Base-by-base conservation (phyloP, 2,329 filamentous ascomycete species). In the Colletotrichum lindemuthianum region DNA sequence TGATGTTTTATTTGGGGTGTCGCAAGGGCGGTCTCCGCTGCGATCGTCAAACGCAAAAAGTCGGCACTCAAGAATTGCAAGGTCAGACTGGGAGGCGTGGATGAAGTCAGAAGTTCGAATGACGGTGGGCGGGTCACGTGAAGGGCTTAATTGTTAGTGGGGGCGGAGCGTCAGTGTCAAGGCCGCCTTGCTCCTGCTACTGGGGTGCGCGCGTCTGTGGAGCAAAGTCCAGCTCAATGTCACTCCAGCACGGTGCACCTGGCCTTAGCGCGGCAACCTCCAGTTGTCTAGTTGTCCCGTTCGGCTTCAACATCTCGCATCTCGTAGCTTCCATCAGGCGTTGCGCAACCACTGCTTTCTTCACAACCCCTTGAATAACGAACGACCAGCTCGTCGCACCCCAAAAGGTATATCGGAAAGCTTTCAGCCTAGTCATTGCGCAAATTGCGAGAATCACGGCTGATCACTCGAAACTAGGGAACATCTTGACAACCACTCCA, bases 71-170 rank as follows among this genome's bases (percentile, higher is more conserved):
- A 44, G 16, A 56, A 52, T 34, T 48, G 34, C 37, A 39, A 57
- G 43, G 58, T 50, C 34, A 24, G 53, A 59, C 34, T 60, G 63
- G 60, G 48, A 57, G 63, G 51, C 47, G 37, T 54, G 60, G 43
- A 66, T 66, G 63, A 64, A 66, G 63, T 66, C 63, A 66, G 60
- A 65, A 65, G 63, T 57, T 37, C 61, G 37, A 57, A 41, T 48
- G 49, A 55, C 36, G 33, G 63, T 63, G 63, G 63, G 63, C 40
- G 36, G 60, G 63, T 66, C 63, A 66, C 63, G 63, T 66, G 63
- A 58, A 66, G 63, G 63, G 63, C 60, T 66, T 40, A 34, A 24
- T 24, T 33, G 37, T 50, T 66, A 59, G 63, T 66, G 60, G 63
- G 60, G 63, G 60, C 54, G 63, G 60, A 66, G 60, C 47, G 63